Conservation (phyloP, 768 basidiomycete species). For the Panaeolus cyanescens region DNA sequence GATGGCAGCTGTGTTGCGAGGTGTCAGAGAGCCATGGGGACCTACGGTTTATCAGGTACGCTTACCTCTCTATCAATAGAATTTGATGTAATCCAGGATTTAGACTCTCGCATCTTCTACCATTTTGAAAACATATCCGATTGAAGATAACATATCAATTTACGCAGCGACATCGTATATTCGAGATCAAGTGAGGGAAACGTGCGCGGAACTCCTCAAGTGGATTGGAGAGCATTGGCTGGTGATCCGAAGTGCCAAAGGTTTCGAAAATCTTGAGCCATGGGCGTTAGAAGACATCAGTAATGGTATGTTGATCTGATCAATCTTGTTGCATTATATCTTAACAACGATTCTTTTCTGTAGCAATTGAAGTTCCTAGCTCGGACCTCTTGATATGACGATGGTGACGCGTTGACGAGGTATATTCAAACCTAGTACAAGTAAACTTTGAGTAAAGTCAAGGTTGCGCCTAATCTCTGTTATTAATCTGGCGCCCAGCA, state of each 20-base stretch:
- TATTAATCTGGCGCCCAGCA: no score
- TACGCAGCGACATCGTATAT: constrained; percentile 71
- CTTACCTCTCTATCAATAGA: background rate
- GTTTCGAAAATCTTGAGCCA: constrained; percentile 79
- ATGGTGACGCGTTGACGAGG: no score
- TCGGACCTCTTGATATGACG: no score
- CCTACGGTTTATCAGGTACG: constrained; percentile 75
- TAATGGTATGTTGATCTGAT: constrained; percentile 57
- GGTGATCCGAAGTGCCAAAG: constrained; percentile 70
- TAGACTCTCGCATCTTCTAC: constrained; percentile 76
- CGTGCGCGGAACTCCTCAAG: constrained; percentile 61
- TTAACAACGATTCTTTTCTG: no score
- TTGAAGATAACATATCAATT: constrained; percentile 59
- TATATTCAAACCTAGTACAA: no score
- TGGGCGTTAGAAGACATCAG: constrained; percentile 91
- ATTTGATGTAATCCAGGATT: background rate
- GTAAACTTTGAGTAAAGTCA: no score
- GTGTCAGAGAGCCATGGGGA: constrained; percentile 66
- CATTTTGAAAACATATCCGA: constrained; percentile 66
- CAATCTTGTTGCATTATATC: no score
- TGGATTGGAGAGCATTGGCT: constrained; percentile 85
- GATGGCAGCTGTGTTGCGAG: constrained; percentile 64
- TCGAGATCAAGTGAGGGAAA: constrained; percentile 72
- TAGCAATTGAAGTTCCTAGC: no score
- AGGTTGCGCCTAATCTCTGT: no score